A percentile compares a stretch with the other conserved stretches of the same genome.
These are phyloP conservation scores for Chlamydomonas eustigma DNA, from an alignment of 139 green algal species.

Conservation along the genomic window DNA sequence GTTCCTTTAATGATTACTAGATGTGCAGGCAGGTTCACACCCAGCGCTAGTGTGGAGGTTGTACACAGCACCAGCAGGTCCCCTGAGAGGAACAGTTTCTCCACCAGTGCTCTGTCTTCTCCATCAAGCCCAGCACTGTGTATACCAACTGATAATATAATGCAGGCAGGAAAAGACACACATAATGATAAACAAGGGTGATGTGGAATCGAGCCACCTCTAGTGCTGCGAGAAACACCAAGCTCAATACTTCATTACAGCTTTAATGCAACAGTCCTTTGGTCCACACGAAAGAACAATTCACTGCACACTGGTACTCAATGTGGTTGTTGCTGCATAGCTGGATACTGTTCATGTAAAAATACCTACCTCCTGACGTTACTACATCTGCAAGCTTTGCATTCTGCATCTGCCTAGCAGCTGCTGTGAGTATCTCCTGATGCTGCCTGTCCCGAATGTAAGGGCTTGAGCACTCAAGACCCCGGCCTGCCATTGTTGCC, in stretches of 20 bases:
- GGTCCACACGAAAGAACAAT: too few relatives aligned
- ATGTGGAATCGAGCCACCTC: too few relatives aligned
- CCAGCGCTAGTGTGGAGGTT: slow-evolving; percentile 84
- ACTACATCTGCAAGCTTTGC: slow-evolving; percentile 17
- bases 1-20: slow-evolving; percentile 90
- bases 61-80: slow-evolving; percentile 76
- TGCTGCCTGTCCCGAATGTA: slow-evolving; percentile 47
- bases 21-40: slow-evolving; percentile 92
- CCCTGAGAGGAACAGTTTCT: slow-evolving; percentile 67
- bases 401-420: slow-evolving; percentile 22
- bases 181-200: too few relatives aligned
- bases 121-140: slow-evolving; percentile 77
- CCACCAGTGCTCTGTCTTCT: slow-evolving; percentile 63
- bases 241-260: too few relatives aligned
- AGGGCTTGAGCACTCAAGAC: neutral
- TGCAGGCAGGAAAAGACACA: slow-evolving; percentile 37
- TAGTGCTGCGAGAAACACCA: too few relatives aligned
- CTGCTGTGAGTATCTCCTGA: slow-evolving; percentile 17
- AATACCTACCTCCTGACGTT: neutral
- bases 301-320: too few relatives aligned
- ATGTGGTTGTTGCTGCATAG: too few relatives aligned
- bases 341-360: too few relatives aligned
- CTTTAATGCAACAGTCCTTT: too few relatives aligned
- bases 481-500: slow-evolving; percentile 18
- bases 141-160: slow-evolving; percentile 52